A percentile compares a stretch with the other conserved stretches of the same genome.
These are phyloP conservation scores for Trametes cingulata DNA, from an alignment of 768 basidiomycete genomes.

Conservation along the genomic window DNA sequence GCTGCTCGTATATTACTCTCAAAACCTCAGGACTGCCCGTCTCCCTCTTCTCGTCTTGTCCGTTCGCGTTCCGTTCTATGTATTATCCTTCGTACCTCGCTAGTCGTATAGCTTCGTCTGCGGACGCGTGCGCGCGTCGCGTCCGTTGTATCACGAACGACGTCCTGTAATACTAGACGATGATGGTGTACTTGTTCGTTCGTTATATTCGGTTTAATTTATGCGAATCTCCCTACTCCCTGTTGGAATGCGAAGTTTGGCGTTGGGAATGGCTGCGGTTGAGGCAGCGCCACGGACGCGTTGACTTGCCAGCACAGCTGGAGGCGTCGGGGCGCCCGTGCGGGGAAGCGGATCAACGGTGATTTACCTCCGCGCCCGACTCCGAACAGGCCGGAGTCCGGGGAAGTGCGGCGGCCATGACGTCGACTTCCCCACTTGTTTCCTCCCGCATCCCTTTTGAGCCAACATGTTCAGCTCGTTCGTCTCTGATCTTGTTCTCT, in stretches of 20 bases:
- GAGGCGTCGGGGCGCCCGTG: not conserved
- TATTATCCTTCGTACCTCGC: constrained; percentile 18
- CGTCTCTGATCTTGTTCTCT: not conserved
- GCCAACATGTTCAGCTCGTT: not conserved
- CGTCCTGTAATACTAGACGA: constrained; percentile 26
- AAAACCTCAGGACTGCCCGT: constrained; percentile 20
- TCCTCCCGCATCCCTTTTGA: not conserved
- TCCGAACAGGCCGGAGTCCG: not conserved
- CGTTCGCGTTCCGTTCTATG: constrained; percentile 6
- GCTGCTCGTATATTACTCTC: constrained; percentile 18
- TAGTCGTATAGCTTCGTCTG: constrained; percentile 24
- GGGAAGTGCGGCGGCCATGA: not conserved
- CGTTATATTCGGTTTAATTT: constrained; percentile 17
- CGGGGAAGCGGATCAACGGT: constrained; percentile 7
- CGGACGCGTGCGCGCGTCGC: constrained; percentile 17
- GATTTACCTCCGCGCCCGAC: not conserved
- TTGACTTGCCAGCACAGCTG: constrained; percentile 1
- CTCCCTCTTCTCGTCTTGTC: constrained; percentile 3
- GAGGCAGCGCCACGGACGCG: not conserved
- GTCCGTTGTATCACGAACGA: constrained; percentile 22
- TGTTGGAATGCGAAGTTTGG: not conserved
- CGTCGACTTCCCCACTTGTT: constrained; percentile 4
- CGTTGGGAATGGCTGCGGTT: not conserved
- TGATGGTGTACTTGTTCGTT: constrained; percentile 25
- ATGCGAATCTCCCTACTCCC: not conserved